Evolutionary conservation across 2,329 filamentous ascomycete species (phyloP).

Genomic region (Chaetomiaceae sp.): DNA sequence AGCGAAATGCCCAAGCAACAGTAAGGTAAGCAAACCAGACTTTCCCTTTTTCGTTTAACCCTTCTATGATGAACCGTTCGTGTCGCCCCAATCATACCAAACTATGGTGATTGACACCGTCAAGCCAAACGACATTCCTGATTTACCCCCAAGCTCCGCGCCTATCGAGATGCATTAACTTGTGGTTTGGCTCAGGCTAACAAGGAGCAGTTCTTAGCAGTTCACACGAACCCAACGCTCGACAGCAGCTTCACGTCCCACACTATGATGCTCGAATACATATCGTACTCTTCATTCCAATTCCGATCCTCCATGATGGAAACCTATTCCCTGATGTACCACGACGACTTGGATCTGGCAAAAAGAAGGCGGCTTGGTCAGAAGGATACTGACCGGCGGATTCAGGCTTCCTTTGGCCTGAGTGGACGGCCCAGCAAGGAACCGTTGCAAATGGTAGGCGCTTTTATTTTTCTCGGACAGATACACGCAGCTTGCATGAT

Average conservation of each 20-base stretch:
- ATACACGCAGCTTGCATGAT: slow-evolving; percentile 47
- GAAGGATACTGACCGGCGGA: background rate
- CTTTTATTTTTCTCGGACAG: slow-evolving; percentile 16
- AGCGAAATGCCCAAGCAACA: background rate
- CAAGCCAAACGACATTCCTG: slow-evolving; percentile 47
- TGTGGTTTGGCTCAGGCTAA: slow-evolving; percentile 13
- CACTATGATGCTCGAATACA: slow-evolving; percentile 38
- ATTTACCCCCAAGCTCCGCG: slow-evolving; percentile 21
- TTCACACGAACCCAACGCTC: background rate
- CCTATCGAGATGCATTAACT: background rate
- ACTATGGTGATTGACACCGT: slow-evolving; percentile 52
- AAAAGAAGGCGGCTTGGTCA: background rate
- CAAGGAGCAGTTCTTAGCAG: slow-evolving; percentile 14
- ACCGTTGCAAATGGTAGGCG: slow-evolving; percentile 45
- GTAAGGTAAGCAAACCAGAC: slow-evolving; percentile 21
- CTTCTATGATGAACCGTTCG: slow-evolving; percentile 48
- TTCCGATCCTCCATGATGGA: slow-evolving; percentile 35
- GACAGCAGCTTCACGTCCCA: slow-evolving; percentile 2
- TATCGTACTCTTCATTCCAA: slow-evolving; percentile 45
- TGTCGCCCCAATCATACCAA: slow-evolving; percentile 56
- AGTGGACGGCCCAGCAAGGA: background rate
- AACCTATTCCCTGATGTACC: slow-evolving; percentile 22
- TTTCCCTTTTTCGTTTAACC: background rate
- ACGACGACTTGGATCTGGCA: background rate
- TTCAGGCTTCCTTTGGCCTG: too few relatives aligned